A percentile compares a stretch with the other conserved stretches of the same genome.
phyloP scores from a whole-genome alignment of 768 basidiomycete species.

The Tylopilus vinaceipallidus region DNA sequence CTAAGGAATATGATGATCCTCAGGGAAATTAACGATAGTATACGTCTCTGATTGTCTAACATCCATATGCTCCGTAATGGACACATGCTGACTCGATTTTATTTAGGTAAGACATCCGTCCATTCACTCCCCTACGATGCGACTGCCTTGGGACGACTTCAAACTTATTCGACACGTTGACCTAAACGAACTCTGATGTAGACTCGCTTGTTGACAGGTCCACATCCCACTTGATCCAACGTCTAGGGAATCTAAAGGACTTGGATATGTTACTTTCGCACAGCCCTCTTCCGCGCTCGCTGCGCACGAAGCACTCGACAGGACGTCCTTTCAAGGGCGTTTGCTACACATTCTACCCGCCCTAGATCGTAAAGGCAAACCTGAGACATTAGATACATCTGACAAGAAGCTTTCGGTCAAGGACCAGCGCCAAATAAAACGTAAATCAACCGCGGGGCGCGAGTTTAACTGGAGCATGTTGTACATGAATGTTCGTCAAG shows the following conservation, averaged over 20 bases:
- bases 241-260: constrained; percentile 53
- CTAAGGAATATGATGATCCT: constrained; percentile 32
- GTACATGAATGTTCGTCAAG: constrained; percentile 90
- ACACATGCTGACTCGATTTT: constrained; percentile 1
- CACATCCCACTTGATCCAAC: constrained; percentile 54
- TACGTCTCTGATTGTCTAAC: too few species aligned
- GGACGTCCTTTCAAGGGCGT: constrained; percentile 86
- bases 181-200: constrained; percentile 34
- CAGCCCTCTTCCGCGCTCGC: constrained; percentile 49
- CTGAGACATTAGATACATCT: constrained; percentile 38
- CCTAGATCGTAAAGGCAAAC: constrained; percentile 58
- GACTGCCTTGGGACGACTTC: constrained; percentile 52
- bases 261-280: constrained; percentile 58
- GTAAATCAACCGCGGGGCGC: constrained; percentile 66
- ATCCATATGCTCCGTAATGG: too few species aligned
- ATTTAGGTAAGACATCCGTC: constrained; percentile 13
- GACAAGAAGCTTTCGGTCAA: constrained; percentile 55
- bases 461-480: constrained; percentile 93
- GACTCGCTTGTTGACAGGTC: constrained; percentile 36
- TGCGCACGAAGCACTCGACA: constrained; percentile 79
- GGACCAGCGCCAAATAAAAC: constrained; percentile 54
- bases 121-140: neutral
- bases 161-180: constrained; percentile 48
- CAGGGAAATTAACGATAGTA: constrained; percentile 46
- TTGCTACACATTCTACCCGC: constrained; percentile 88